Evolutionary conservation across 495 filamentous ascomycete species (phyloP).

Genomic region (Aspergillus bridgeri): DNA sequence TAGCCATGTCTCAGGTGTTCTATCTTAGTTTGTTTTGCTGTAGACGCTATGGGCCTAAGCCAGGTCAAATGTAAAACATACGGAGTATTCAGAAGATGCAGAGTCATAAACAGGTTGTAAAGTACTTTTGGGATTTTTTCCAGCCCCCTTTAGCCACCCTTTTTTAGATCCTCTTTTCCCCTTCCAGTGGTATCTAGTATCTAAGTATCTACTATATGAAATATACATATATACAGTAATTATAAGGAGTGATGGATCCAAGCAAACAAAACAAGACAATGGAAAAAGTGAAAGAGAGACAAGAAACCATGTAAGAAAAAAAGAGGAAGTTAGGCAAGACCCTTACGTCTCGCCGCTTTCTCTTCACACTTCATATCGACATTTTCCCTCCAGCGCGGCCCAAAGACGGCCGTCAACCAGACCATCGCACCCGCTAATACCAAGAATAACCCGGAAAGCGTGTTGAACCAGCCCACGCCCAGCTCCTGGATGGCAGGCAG

Average conservation of each 20-base stretch:
- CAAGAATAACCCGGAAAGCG: constrained; percentile 52
- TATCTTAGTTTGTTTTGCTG: too few species aligned
- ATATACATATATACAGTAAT: background rate
- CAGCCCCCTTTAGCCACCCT: too few species aligned
- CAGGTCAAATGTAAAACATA: too few species aligned
- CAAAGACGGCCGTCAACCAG: constrained; percentile 46
- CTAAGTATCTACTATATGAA: too few species aligned
- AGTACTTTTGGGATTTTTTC: too few species aligned
- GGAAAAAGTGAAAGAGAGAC: background rate
- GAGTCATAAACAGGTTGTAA: too few species aligned
- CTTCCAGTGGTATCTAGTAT: too few species aligned
- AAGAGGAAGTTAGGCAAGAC: background rate
- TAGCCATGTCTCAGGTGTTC: too few species aligned
- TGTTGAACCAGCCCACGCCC: constrained; percentile 62
- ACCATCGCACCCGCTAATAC: constrained; percentile 36
- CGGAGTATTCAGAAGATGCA: too few species aligned
- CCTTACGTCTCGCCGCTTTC: constrained; percentile 1
- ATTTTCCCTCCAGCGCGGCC: constrained; percentile 48
- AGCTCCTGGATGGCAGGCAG: constrained; percentile 62
- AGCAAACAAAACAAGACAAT: constrained; percentile 1
- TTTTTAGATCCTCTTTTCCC: too few species aligned
- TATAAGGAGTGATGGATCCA: background rate
- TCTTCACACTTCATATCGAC: constrained; percentile 38
- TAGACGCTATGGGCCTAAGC: too few species aligned
- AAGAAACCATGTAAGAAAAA: background rate